These are phyloP conservation scores for Kwoniella europaea DNA, from an alignment of 768 basidiomycete genomes.

Conservation along the genomic window DNA sequence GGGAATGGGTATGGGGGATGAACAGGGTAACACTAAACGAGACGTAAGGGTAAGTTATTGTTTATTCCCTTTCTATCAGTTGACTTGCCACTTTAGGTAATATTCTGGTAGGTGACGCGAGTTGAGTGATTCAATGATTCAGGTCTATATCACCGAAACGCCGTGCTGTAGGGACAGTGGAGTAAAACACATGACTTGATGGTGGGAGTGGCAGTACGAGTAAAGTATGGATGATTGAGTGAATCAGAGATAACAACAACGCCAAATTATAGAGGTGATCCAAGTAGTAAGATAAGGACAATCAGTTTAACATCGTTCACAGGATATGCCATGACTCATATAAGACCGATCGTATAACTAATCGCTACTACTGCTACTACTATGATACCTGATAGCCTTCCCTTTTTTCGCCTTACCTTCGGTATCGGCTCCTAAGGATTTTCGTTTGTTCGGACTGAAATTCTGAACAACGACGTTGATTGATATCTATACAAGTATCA, in stretches of 20 bases:
- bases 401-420: neutral
- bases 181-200: slow-evolving; percentile 16
- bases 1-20: neutral
- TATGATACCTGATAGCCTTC: neutral
- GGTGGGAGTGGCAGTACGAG: neutral
- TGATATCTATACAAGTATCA: slow-evolving; percentile 1
- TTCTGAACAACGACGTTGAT: slow-evolving; percentile 19
- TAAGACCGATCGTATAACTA: neutral
- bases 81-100: slow-evolving; percentile 1
- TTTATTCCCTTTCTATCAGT: neutral
- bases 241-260: too few relatives aligned
- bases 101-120: neutral
- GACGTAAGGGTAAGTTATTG: neutral
- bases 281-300: too few relatives aligned
- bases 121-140: slow-evolving; percentile 6
- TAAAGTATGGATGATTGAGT: too few relatives aligned
- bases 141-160: slow-evolving; percentile 16
- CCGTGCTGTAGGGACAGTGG: neutral
- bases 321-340: neutral
- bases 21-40: neutral
- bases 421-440: neutral
- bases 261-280: too few relatives aligned
- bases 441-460: slow-evolving; percentile 6
- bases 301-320: neutral
- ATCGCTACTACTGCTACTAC: neutral